Conservation (phyloP, 768 basidiomycete species). For the Termitomyces sp. region DNA sequence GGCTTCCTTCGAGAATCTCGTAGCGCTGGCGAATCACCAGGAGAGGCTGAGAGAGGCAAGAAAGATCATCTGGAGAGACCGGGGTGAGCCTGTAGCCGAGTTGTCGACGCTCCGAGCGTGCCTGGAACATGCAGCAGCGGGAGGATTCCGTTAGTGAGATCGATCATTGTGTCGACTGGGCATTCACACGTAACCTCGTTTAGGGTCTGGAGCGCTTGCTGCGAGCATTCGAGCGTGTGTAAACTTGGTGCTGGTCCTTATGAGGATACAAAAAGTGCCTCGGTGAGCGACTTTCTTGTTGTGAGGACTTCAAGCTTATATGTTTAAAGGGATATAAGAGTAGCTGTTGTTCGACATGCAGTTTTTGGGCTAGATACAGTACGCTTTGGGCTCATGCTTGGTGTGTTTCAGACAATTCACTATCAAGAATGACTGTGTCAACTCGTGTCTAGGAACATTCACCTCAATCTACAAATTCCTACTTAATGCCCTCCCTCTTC, state of each 20-base stretch:
- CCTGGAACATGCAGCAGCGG: conserved; percentile 62
- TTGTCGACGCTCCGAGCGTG: conserved; percentile 59
- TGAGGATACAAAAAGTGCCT: conserved; percentile 61
- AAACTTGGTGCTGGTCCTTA: conserved; percentile 73
- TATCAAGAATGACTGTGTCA: no score
- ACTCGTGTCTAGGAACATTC: conserved; percentile 50
- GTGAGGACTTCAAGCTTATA: not conserved
- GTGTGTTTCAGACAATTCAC: conserved; percentile 24
- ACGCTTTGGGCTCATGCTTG: conserved; percentile 86
- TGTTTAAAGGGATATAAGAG: conserved; percentile 47
- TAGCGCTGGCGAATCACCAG: conserved; percentile 80
- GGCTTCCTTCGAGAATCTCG: conserved; percentile 78
- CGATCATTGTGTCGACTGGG: not conserved
- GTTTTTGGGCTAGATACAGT: conserved; percentile 80
- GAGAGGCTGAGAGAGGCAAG: conserved; percentile 67
- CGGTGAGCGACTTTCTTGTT: conserved; percentile 38
- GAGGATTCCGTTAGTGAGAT: conserved; percentile 59
- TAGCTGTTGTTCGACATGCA: conserved; percentile 70
- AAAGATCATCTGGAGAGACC: conserved; percentile 78
- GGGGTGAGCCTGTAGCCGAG: conserved; percentile 70
- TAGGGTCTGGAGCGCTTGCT: conserved; percentile 78
- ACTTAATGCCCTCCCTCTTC: conserved; percentile 70
- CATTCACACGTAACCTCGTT: not conserved
- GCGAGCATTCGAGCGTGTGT: conserved; percentile 80
- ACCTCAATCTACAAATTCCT: conserved; percentile 74